These are phyloP conservation scores for Boletus pseudo-olivaceus DNA, from an alignment of 768 basidiomycete genomes.

Conservation along the genomic window DNA sequence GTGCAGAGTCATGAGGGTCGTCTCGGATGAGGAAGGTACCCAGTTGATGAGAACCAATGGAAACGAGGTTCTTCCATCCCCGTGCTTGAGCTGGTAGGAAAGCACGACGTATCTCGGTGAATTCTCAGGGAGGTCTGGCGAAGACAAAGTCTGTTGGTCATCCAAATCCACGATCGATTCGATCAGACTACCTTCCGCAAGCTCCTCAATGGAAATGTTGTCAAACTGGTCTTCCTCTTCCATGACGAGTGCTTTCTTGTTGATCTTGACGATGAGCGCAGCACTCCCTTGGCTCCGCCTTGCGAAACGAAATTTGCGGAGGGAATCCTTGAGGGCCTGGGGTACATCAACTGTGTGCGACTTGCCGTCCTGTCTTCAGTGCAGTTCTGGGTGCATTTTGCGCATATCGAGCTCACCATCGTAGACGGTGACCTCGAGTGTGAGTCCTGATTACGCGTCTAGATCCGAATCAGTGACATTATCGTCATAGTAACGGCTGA, in stretches of 20 bases:
- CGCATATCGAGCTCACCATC: slow-evolving; percentile 21
- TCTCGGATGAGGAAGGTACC: slow-evolving; percentile 77
- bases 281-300: slow-evolving; percentile 65
- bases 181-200: slow-evolving; percentile 67
- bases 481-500: too few species aligned
- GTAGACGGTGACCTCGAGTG: background rate
- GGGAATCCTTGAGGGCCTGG: slow-evolving; percentile 66
- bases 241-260: slow-evolving; percentile 78
- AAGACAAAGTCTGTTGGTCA: background rate
- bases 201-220: slow-evolving; percentile 72
- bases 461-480: too few species aligned
- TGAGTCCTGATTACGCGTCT: background rate
- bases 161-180: background rate
- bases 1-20: slow-evolving; percentile 71
- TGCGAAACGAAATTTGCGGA: slow-evolving; percentile 80
- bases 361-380: slow-evolving; percentile 10
- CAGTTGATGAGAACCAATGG: slow-evolving; percentile 88
- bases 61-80: slow-evolving; percentile 79
- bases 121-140: slow-evolving; percentile 79
- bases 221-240: slow-evolving; percentile 81
- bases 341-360: slow-evolving; percentile 79
- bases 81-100: slow-evolving; percentile 76
- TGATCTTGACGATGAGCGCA: slow-evolving; percentile 86
- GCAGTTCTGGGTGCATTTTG: background rate
- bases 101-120: slow-evolving; percentile 83